A percentile compares a stretch with the other conserved stretches of the same genome.
Conservation (phyloP, 129 eudicot species). For the Lonicera japonica region DNA sequence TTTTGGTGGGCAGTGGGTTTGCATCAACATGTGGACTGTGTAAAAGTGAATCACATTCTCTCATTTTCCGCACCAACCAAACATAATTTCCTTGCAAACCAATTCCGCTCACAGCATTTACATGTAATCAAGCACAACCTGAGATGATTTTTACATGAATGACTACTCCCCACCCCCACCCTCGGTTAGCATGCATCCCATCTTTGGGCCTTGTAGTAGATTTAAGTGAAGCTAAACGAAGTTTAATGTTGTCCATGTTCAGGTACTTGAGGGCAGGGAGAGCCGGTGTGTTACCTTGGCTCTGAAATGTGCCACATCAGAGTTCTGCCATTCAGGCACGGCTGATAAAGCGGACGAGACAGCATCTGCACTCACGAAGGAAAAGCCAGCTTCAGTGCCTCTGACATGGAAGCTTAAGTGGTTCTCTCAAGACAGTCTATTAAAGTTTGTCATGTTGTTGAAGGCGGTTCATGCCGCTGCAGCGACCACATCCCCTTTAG, state of each 20-base stretch:
- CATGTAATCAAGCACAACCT: no score
- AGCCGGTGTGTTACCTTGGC: constrained; percentile 31
- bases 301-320: constrained; percentile 22
- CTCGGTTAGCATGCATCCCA: no score
- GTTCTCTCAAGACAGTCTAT: constrained; percentile 43
- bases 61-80: no score
- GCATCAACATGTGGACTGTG: no score
- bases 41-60: no score
- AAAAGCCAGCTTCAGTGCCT: constrained; percentile 16
- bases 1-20: no score
- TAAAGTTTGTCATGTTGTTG: constrained; percentile 39
- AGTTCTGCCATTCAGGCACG: constrained; percentile 9
- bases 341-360: background rate
- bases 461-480: constrained; percentile 41
- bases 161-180: no score
- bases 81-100: no score
- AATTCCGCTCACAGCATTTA: no score
- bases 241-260: constrained; percentile 2
- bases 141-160: no score
- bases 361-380: background rate
- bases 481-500: constrained; percentile 20
- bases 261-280: constrained; percentile 38
- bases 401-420: constrained; percentile 55
- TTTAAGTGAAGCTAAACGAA: background rate
- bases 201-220: no score